Conservation (phyloP, 2,329 filamentous ascomycete genomes). For the Curvularia sp. region DNA sequence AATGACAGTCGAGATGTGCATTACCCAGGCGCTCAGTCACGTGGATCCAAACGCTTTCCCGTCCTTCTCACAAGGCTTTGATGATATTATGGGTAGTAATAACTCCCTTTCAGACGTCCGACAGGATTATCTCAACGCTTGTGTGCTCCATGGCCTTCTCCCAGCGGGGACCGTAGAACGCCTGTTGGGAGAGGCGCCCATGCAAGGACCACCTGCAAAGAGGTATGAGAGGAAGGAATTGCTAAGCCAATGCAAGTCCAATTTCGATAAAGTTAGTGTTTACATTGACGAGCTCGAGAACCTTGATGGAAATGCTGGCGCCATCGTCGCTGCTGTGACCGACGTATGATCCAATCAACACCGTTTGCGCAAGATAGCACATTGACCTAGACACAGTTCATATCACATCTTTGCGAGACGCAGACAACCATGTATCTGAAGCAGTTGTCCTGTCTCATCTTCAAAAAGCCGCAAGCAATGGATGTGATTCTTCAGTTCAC, state of each 20-base stretch:
- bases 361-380: neutral
- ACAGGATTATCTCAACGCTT: slow-evolving; percentile 88
- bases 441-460: slow-evolving; percentile 74
- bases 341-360: slow-evolving; percentile 42
- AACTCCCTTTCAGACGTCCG: slow-evolving; percentile 71
- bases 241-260: slow-evolving; percentile 77
- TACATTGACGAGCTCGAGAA: slow-evolving; percentile 83
- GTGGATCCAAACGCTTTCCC: slow-evolving; percentile 70
- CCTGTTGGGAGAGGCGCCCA: slow-evolving; percentile 82
- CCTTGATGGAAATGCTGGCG: slow-evolving; percentile 90
- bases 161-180: slow-evolving; percentile 77
- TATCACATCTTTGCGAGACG: slow-evolving; percentile 71
- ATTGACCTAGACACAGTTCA: slow-evolving; percentile 59
- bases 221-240: slow-evolving; percentile 80
- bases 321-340: slow-evolving; percentile 74
- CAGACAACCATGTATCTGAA: slow-evolving; percentile 85
- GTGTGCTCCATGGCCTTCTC: slow-evolving; percentile 86
- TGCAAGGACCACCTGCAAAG: slow-evolving; percentile 77
- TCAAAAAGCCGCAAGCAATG: slow-evolving; percentile 72
- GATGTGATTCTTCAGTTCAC: slow-evolving; percentile 81
- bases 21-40: slow-evolving; percentile 69
- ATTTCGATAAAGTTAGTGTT: slow-evolving; percentile 76
- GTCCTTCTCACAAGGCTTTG: slow-evolving; percentile 69
- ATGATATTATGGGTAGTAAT: slow-evolving; percentile 62
- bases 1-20: slow-evolving; percentile 68